Evolutionary conservation across 2,329 filamentous ascomycete species (phyloP).

Genomic region (Penicillium palitans): DNA sequence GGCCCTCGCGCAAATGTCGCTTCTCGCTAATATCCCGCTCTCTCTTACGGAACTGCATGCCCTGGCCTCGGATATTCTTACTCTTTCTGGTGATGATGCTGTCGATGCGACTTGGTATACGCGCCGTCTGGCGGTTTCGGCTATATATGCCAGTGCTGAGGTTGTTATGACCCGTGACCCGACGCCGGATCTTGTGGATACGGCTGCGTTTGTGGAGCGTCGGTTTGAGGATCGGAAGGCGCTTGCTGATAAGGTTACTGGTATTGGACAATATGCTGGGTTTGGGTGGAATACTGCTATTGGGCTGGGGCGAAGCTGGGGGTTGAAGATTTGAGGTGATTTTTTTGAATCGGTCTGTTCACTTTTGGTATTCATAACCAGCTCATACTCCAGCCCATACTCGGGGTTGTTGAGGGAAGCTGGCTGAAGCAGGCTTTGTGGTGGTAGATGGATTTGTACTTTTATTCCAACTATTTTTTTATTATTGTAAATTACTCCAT

Average conservation of each 20-base stretch:
- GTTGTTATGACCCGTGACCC: constrained; percentile 92
- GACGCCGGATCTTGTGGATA: constrained; percentile 71
- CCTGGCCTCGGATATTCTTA: constrained; percentile 90
- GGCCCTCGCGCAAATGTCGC: constrained; percentile 88
- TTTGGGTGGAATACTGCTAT: constrained; percentile 76
- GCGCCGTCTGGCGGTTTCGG: constrained; percentile 62
- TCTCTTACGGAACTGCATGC: constrained; percentile 76
- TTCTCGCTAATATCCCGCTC: constrained; percentile 72
- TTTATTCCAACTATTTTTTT: background rate
- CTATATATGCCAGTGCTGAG: constrained; percentile 76
- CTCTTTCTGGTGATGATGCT: constrained; percentile 74
- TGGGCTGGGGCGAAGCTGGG: constrained; percentile 85
- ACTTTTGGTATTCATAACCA: background rate
- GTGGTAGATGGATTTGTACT: constrained; percentile 1
- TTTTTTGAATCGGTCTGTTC: background rate
- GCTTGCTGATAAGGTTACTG: constrained; percentile 62
- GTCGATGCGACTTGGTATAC: constrained; percentile 91
- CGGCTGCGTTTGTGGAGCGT: constrained; percentile 74
- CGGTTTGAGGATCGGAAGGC: constrained; percentile 69
- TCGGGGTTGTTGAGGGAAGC: background rate
- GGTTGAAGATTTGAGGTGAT: constrained; percentile 67
- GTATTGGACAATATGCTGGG: constrained; percentile 73
- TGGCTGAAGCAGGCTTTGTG: background rate
- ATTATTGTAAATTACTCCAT: constrained; percentile 10
- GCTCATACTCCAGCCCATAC: background rate